A percentile compares a stretch with the other conserved stretches of the same genome.
These are phyloP conservation scores for Suhomyces yuchorum DNA, from an alignment of 1,139 yeast species.

Conservation along the genomic window DNA sequence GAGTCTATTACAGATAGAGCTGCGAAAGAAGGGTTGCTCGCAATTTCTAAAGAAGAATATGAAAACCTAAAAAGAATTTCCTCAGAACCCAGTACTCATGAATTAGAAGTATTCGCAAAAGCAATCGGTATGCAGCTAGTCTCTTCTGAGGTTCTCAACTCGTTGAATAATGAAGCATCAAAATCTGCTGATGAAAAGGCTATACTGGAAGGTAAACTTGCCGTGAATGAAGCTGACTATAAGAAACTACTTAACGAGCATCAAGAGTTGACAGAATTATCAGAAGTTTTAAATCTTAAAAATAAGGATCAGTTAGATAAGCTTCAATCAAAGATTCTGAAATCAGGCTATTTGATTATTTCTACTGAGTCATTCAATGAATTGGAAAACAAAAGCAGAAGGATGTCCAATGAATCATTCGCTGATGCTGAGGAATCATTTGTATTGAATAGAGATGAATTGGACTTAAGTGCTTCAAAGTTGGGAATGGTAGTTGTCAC, in stretches of 20 bases:
- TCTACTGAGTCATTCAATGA: conserved; percentile 27
- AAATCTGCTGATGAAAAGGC: conserved; percentile 22
- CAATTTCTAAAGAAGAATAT: conserved; percentile 14
- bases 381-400: neutral
- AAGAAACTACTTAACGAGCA: conserved; percentile 10
- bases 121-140: conserved; percentile 26
- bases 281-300: neutral
- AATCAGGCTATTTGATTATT: conserved; percentile 39
- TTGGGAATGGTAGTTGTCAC: conserved; percentile 43
- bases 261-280: neutral
- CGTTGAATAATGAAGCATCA: conserved; percentile 17
- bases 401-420: conserved; percentile 13
- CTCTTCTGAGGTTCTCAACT: conserved; percentile 23
- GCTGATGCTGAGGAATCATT: conserved; percentile 43
- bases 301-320: conserved; percentile 4
- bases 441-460: conserved; percentile 31
- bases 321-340: conserved; percentile 15
- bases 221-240: conserved; percentile 26
- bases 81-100: conserved; percentile 24
- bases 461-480: conserved; percentile 30
- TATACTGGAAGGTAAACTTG: conserved; percentile 28
- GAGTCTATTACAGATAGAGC: conserved; percentile 14
- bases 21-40: conserved; percentile 17
- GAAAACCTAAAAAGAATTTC: conserved; percentile 15
- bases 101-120: conserved; percentile 24